Conservation (phyloP, 2,329 filamentous ascomycete species). For the Exophiala spinifera region DNA sequence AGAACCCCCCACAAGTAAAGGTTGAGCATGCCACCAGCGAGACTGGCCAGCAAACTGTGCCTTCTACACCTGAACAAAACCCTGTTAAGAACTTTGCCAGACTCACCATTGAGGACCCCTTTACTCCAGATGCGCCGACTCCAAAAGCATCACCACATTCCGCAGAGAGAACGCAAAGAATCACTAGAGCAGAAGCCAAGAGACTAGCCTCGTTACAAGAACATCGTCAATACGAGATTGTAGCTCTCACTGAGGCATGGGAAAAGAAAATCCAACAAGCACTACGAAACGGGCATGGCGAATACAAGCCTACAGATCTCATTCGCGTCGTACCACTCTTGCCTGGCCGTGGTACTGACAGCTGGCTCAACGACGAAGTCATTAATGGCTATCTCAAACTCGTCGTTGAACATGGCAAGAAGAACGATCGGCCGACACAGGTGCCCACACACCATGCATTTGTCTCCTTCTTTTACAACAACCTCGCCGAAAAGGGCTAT, state of each 20-base stretch:
- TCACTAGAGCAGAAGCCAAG: conserved; percentile 27
- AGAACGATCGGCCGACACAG: conserved; percentile 28
- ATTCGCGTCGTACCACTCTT: conserved; percentile 25
- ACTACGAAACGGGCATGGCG: conserved; percentile 21
- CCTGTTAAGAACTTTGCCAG: conserved; percentile 4
- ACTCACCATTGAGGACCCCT: conserved; percentile 18
- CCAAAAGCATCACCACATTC: conserved; percentile 25
- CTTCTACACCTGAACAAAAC: conserved; percentile 14
- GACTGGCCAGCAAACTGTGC: too few species aligned
- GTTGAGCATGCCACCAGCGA: not conserved
- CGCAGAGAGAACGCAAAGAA: conserved; percentile 15
- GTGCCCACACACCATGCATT: conserved; percentile 44
- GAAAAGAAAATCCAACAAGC: conserved; percentile 34
- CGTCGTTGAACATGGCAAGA: conserved; percentile 34
- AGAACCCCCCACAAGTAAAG: not conserved
- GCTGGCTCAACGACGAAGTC: conserved; percentile 48
- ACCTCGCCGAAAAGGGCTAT: conserved; percentile 39
- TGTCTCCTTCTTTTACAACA: conserved; percentile 46
- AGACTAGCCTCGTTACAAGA: conserved; percentile 22
- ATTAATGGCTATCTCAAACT: conserved; percentile 46
- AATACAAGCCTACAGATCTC: conserved; percentile 23
- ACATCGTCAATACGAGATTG: conserved; percentile 34
- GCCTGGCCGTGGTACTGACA: conserved; percentile 17
- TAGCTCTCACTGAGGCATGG: conserved; percentile 38
- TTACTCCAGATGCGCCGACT: conserved; percentile 13